Evolutionary conservation across 2,329 filamentous ascomycete genomes (phyloP).

Genomic region (Penicillium italicum): DNA sequence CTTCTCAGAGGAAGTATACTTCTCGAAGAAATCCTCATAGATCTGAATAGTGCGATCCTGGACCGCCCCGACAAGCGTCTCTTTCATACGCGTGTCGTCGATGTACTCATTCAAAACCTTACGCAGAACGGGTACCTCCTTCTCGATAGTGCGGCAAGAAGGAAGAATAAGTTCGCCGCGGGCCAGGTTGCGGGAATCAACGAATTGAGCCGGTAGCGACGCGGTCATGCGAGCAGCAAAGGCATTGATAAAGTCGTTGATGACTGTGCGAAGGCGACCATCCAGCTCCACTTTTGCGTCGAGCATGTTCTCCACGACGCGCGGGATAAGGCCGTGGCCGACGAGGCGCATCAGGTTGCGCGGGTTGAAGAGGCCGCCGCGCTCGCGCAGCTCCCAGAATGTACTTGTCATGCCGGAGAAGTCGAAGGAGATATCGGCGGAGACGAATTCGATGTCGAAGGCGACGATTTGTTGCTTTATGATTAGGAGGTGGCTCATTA

Average conservation of each 20-base stretch:
- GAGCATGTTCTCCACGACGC: constrained; percentile 67
- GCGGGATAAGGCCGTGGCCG: constrained; percentile 57
- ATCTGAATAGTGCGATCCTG: constrained; percentile 60
- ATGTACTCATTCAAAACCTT: constrained; percentile 60
- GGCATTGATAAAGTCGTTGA: constrained; percentile 62
- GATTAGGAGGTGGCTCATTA: constrained; percentile 90
- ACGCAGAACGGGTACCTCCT: constrained; percentile 55
- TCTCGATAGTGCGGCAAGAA: constrained; percentile 54
- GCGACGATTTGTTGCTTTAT: constrained; percentile 95
- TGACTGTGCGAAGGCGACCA: constrained; percentile 58
- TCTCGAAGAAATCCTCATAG: constrained; percentile 64
- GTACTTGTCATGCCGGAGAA: constrained; percentile 63
- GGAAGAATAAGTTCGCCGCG: constrained; percentile 44
- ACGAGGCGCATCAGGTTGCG: constrained; percentile 59
- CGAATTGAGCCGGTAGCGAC: constrained; percentile 40
- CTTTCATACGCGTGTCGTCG: constrained; percentile 61
- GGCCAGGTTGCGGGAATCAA: constrained; percentile 38
- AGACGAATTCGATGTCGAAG: constrained; percentile 81
- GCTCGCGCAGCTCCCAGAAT: constrained; percentile 64
- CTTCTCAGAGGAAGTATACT: constrained; percentile 43
- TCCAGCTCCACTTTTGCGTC: constrained; percentile 68
- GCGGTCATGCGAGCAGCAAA: constrained; percentile 57
- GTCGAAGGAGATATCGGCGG: constrained; percentile 63
- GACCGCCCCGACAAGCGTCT: constrained; percentile 64
- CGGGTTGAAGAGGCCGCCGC: constrained; percentile 64